These are phyloP conservation scores for Eleusine indica DNA, from an alignment of 176 grass and related monocot species.

Conservation along the genomic window DNA sequence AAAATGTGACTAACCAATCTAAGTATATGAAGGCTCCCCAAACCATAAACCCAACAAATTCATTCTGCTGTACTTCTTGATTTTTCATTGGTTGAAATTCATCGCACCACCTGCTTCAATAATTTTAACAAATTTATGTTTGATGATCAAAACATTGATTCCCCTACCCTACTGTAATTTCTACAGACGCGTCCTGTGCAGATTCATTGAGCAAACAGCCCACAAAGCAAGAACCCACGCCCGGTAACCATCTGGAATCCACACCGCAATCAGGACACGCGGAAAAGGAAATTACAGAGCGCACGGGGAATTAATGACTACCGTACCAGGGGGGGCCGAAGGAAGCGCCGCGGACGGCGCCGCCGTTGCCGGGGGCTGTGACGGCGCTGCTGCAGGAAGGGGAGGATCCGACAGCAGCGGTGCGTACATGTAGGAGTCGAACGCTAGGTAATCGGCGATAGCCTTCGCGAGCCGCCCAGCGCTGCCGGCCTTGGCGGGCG, in stretches of 20 bases:
- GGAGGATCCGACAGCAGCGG: slow-evolving; percentile 30
- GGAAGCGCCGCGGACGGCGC: not conserved
- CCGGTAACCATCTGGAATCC: not conserved
- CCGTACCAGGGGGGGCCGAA: slow-evolving; percentile 23
- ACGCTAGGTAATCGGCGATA: slow-evolving; percentile 45
- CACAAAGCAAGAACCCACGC: not conserved
- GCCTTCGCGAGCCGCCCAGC: slow-evolving; percentile 22
- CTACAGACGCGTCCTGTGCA: not conserved
- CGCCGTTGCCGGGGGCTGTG: not conserved
- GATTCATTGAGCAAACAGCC: not conserved
- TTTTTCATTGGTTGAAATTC: not conserved
- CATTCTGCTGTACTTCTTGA: not conserved
- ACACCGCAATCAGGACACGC: not conserved
- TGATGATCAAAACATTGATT: not conserved
- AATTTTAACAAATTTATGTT: not conserved
- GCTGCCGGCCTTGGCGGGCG: not conserved
- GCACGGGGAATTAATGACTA: not conserved
- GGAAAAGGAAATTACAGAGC: not conserved
- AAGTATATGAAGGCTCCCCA: not conserved
- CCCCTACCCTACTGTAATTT: not conserved
- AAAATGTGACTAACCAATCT: not conserved
- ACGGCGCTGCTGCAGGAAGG: not conserved
- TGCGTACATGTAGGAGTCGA: slow-evolving; percentile 57
- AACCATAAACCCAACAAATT: not conserved
- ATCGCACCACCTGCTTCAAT: not conserved